Base-by-base conservation (phyloP, 495 filamentous ascomycete species). In the Aspergillus panamensis region DNA sequence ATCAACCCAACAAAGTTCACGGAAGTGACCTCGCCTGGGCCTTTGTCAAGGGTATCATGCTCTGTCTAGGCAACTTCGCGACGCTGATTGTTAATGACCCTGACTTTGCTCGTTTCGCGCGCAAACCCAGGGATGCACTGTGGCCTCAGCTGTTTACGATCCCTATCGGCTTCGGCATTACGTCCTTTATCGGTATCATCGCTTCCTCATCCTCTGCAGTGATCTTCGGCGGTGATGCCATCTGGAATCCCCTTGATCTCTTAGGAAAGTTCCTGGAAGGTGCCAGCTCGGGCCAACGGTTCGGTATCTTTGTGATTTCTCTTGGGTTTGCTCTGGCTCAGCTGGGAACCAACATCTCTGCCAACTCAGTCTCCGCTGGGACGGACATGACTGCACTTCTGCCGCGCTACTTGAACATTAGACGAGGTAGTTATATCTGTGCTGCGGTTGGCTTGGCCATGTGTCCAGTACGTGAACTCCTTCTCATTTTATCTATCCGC, bases 121-220 rank as follows among this genome's bases (percentile, higher is more conserved):
- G 73, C 19, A 92, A 87, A 58, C 92, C 92, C 16, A 80, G 78
- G 31, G 92, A 95, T 71, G 89, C 90, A 0, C 57, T 95, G n/a
- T 95, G 89, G 90, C 87, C 91, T 12, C 92, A 97, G 69, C 73
- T 96, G 5, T 74, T 96, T 62, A 89, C 91, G 6, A 96, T 96
- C 58, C 92, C 92, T 5, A 70, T 87, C 54, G 88, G 89, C 19
- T 96, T 97, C 61, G 92, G 88, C 3, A 67, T 96, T 48, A 96
- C 92, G 14, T 93, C 88, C 8, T 92, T 96, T 70, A 92, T 96
- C 63, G 91, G 92, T 55, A 96, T 97, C 65, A 89, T 96, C 59
- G 91, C 93, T 29, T 92, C 90, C 2, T 97, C 92, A 0, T 90
- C 88, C 7, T 92, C 91, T 3, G 75, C 81, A 0, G 82, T 94